These are phyloP conservation scores for Narthecium ossifragum DNA, from an alignment of 106 monocot genomes.

Conservation along the genomic window DNA sequence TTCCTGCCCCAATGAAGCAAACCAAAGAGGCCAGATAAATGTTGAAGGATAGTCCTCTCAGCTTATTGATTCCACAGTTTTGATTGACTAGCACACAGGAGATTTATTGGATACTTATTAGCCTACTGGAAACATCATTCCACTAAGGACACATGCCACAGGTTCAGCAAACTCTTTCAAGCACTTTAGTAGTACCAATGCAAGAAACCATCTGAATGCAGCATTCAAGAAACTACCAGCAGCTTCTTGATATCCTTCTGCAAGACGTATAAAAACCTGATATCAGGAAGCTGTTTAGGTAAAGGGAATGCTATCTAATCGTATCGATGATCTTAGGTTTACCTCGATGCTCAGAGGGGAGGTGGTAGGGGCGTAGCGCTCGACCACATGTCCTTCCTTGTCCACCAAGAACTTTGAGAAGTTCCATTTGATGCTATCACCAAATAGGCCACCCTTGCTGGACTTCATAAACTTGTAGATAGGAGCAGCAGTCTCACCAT, in stretches of 20 bases:
- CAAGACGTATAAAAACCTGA: slow-evolving; percentile 7
- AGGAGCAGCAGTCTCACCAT: slow-evolving; percentile 68
- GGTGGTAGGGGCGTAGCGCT: slow-evolving; percentile 87
- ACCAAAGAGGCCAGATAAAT: no score
- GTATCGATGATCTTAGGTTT: no score
- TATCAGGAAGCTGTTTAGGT: no score
- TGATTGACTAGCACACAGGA: no score
- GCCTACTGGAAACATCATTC: no score
- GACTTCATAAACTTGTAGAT: slow-evolving; percentile 89
- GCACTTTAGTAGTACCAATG: neutral
- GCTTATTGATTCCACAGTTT: no score
- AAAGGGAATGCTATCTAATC: no score
- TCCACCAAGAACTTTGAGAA: slow-evolving; percentile 94
- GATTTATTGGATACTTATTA: no score
- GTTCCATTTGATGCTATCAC: slow-evolving; percentile 93
- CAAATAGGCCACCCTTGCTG: slow-evolving; percentile 71
- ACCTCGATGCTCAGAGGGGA: slow-evolving; percentile 86
- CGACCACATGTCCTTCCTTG: slow-evolving; percentile 81
- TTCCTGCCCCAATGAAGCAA: no score
- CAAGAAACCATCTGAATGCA: neutral
- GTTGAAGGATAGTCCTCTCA: no score
- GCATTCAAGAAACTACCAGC: slow-evolving; percentile 21
- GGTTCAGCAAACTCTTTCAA: neutral
- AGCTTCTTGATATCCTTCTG: slow-evolving; percentile 90
- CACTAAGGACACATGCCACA: no score